Percentiles rank a stretch among this genome's conserved stretches.
phyloP scores from a whole-genome alignment of 78 protist species.

The Guillardia theta region DNA sequence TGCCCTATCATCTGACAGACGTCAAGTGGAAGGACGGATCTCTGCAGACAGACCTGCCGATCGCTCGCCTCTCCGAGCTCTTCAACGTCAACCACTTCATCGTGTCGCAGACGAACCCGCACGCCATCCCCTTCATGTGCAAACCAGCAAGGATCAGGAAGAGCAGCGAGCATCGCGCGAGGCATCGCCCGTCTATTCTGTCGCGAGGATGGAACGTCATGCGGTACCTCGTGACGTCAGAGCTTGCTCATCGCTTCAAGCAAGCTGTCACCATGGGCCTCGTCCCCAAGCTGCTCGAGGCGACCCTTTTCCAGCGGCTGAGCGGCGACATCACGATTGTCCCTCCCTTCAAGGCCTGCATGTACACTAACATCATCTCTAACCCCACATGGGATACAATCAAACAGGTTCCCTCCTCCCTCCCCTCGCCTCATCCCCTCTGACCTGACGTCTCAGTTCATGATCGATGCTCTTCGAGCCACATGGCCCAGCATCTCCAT shows the following conservation, averaged over 20 bases:
- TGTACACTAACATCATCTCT: constrained; percentile 1
- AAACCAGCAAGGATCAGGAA: neutral
- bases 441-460: too few relatives aligned
- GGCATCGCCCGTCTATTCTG: neutral
- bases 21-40: constrained; percentile 12
- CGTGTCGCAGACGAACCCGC: constrained; percentile 38
- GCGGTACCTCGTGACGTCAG: neutral
- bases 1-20: neutral
- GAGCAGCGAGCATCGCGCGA: neutral
- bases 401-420: too few relatives aligned
- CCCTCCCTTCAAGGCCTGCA: neutral
- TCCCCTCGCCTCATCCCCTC: too few relatives aligned
- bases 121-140: constrained; percentile 38
- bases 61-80: neutral
- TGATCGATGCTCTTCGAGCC: neutral
- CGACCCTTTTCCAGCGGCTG: constrained; percentile 6
- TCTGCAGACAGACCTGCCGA: constrained; percentile 28
- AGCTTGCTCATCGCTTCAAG: neutral
- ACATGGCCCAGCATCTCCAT: constrained; percentile 28
- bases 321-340: constrained; percentile 21
- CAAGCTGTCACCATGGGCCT: constrained; percentile 21
- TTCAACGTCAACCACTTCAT: constrained; percentile 40
- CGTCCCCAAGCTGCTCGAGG: constrained; percentile 31
- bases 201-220: neutral
- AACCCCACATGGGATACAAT: constrained; percentile 17